Conservation (phyloP, 1,139 yeast genomes). For the Meyerozyma guilliermondii region DNA sequence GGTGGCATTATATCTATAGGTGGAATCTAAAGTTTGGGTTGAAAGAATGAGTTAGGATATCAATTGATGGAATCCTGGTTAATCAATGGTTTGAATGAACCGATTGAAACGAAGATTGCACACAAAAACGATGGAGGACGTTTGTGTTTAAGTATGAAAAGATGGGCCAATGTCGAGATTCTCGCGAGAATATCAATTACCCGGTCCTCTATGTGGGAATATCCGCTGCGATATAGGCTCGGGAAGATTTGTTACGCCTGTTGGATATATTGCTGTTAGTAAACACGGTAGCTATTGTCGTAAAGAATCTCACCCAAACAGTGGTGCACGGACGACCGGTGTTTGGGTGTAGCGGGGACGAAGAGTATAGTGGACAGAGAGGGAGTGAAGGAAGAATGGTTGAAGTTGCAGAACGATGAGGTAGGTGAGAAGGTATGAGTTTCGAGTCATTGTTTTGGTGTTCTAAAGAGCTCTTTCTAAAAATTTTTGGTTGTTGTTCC, state of each 20-base stretch:
- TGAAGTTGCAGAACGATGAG: too few species aligned
- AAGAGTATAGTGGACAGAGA: too few species aligned
- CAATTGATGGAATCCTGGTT: neutral
- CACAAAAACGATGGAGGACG: neutral
- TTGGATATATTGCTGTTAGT: neutral
- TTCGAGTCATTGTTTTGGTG: too few species aligned
- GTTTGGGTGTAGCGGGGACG: neutral
- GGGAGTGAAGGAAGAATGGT: too few species aligned
- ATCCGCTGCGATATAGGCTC: neutral
- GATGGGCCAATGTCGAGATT: neutral
- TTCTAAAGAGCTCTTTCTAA: too few species aligned
- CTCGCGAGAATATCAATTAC: neutral
- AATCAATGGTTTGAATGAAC: neutral
- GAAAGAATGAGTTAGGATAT: neutral
- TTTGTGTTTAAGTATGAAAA: neutral
- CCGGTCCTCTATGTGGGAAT: neutral
- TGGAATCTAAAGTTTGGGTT: neutral
- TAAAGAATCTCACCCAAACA: constrained; percentile 1
- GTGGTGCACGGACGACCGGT: constrained; percentile 1
- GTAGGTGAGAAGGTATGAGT: too few species aligned
- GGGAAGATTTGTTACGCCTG: neutral
- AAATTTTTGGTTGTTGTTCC: too few species aligned
- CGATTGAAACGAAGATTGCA: neutral
- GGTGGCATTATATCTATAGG: constrained; percentile 19
- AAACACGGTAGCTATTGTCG: neutral